Base-by-base conservation (phyloP, 2,329 filamentous ascomycete genomes). In the Magnaporthiopsis poae region DNA sequence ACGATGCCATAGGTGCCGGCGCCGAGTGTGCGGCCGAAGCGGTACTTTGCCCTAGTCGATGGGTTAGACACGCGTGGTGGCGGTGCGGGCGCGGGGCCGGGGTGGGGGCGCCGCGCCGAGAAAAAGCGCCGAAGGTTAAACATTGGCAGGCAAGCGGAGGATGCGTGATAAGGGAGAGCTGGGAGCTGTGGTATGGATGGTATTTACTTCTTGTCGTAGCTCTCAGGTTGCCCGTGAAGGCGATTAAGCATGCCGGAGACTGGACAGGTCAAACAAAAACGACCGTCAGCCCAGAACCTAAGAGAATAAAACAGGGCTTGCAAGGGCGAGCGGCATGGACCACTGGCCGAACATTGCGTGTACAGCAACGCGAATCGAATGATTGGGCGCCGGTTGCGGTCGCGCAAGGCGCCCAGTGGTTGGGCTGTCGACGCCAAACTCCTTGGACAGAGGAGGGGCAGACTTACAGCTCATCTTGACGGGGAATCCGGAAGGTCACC, bases 1-100 rank as follows among this genome's bases (percentile, higher is more conserved):
- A 99, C 95, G 74, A 99, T 96, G 75, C 95, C 95, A 83, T 99
- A 99, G 73, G 95, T 99, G 73, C 95, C 95, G 69, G 95, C 95
- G 75, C 95, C 95, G 68, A 99, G 86, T 31, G 94, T 98, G 77
- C 90, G 88, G 73, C 95, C 95, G 78, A 99, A 96, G 72, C 85
- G 88, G 79, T 99, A 99, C 77, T 90, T 91, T 69, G 91, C 82
- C 79, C 91, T 95, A 76, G 66, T 70, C n/a, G 31, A 29, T 29
- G 25, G 60, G 33, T 60, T 9, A 60, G 59, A 27, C 66, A 64
- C 29, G 15, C 63, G 39, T 35, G 61, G 71, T 70, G 75, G 29
- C n/a, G n/a, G 39, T 59, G 27, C 29, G 62, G 29, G 39, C 39
- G 62, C 25, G 39, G 35, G 33, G 46, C n/a, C 46, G 46, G 5